Conservation (phyloP, 148 eudicot genomes). For the Camellia sinensis region DNA sequence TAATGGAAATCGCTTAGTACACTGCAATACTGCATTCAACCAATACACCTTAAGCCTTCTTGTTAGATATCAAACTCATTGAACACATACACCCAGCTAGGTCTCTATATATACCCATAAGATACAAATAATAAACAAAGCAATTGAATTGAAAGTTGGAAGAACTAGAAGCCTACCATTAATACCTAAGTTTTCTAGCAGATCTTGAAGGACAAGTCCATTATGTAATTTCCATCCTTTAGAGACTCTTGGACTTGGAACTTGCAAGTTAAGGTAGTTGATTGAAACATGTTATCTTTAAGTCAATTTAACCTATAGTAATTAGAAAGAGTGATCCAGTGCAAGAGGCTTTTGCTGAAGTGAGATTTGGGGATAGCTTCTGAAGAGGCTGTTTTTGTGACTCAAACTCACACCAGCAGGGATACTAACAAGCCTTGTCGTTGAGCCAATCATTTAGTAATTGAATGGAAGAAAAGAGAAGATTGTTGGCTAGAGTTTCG, state of each 20-base stretch:
- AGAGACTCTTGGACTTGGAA: neutral
- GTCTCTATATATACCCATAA: neutral
- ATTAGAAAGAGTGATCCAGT: too few relatives aligned
- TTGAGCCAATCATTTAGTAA: neutral
- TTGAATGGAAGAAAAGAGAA: neutral
- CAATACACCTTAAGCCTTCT: neutral
- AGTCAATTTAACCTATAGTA: neutral
- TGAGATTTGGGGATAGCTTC: too few relatives aligned
- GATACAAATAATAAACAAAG: slow-evolving; percentile 2
- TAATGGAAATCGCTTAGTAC: neutral
- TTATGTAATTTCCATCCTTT: neutral
- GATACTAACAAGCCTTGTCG: too few relatives aligned
- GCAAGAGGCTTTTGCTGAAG: too few relatives aligned
- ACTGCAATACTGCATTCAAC: neutral
- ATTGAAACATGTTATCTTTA: neutral
- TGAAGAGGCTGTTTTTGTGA: too few relatives aligned
- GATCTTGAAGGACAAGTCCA: slow-evolving; percentile 4
- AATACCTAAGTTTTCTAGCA: neutral
- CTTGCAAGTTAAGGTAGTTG: neutral
- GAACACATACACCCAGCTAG: neutral
- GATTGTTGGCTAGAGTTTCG: neutral
- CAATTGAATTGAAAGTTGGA: neutral
- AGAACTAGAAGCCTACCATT: neutral
- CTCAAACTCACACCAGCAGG: too few relatives aligned
- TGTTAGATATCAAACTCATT: slow-evolving; percentile 2